phyloP scores from a whole-genome alignment of 2,329 filamentous ascomycete species.

The Elsinoe perseae region DNA sequence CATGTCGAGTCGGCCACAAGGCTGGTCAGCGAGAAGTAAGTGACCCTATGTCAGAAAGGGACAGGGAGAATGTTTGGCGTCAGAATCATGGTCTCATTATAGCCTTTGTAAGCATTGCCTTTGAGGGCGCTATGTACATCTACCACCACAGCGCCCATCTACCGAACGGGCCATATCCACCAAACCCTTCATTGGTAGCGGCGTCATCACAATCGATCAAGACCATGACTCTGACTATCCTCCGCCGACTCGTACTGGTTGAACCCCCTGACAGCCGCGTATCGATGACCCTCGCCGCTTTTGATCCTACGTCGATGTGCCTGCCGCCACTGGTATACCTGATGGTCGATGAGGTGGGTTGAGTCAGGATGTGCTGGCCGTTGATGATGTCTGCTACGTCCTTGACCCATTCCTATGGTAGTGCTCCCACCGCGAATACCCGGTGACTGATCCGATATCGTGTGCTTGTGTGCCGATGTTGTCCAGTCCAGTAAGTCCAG shows the following conservation, averaged over 20 bases:
- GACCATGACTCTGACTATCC: not conserved
- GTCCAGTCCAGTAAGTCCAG: slow-evolving; percentile 2
- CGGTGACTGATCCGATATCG: not conserved
- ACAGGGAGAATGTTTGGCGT: not conserved
- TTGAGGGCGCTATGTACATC: not conserved
- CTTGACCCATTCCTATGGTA: not conserved
- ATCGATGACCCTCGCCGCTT: not conserved
- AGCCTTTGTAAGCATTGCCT: not conserved
- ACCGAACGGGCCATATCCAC: not conserved
- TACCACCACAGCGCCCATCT: not conserved
- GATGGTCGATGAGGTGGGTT: not conserved
- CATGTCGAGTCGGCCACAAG: not conserved
- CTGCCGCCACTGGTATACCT: not conserved
- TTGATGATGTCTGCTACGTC: not conserved
- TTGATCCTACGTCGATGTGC: too few relatives aligned
- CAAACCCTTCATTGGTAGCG: not conserved
- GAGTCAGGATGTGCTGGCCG: not conserved
- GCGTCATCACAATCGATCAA: not conserved
- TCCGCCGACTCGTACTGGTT: not conserved
- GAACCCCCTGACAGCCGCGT: not conserved
- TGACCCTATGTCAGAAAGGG: not conserved
- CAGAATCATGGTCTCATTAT: slow-evolving; percentile 1
- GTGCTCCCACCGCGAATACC: not conserved
- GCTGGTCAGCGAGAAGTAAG: not conserved
- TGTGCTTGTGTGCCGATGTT: not conserved